Evolutionary conservation across 2,329 filamentous ascomycete genomes (phyloP).

Genomic region (Trichophyton mentagrophytes): DNA sequence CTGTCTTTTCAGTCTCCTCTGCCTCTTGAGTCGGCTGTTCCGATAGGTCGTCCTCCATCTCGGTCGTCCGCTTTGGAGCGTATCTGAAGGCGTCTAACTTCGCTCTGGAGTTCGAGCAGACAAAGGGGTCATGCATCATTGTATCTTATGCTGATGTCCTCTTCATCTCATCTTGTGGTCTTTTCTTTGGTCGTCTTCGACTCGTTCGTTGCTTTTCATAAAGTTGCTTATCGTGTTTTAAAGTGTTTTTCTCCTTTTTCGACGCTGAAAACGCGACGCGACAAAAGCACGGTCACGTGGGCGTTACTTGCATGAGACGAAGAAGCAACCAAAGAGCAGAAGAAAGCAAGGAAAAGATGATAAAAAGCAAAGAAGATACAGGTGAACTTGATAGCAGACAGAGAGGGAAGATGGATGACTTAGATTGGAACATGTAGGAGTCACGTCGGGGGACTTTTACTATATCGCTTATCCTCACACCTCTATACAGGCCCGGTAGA

Average conservation of each 20-base stretch:
- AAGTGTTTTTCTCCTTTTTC: background rate
- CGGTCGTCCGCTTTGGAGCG: background rate
- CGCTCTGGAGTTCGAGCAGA: conserved; percentile 24
- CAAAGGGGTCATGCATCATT: conserved; percentile 8
- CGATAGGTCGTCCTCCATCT: background rate
- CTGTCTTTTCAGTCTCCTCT: background rate
- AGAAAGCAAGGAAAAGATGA: background rate
- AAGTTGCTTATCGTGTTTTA: background rate
- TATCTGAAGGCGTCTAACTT: conserved; percentile 26
- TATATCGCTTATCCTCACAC: no score
- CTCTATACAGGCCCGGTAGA: no score
- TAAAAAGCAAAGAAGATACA: background rate
- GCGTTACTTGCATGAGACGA: background rate
- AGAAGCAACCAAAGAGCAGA: background rate
- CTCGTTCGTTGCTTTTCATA: background rate
- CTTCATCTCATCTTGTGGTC: background rate
- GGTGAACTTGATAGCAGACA: background rate
- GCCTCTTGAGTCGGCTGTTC: background rate
- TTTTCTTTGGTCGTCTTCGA: background rate
- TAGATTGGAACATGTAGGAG: no score
- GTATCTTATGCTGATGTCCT: background rate
- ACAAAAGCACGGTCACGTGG: background rate
- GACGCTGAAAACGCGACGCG: background rate
- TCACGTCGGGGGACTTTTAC: no score
- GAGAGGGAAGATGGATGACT: background rate